These are phyloP conservation scores for Lachancea dasiensis DNA, from an alignment of 805 yeast species.

Conservation along the genomic window DNA sequence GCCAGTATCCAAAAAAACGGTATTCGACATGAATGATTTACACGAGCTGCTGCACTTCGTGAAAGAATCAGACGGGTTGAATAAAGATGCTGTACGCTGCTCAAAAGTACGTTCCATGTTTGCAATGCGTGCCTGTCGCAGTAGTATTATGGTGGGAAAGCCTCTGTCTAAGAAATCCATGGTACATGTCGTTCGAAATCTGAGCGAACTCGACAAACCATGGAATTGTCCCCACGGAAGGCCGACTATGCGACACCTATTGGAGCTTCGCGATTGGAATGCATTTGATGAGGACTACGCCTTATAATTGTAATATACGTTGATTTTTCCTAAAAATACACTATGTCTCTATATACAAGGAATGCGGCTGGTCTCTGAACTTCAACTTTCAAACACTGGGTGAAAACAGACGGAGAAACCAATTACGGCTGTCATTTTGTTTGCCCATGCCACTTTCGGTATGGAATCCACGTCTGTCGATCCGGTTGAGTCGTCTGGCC, in stretches of 20 bases:
- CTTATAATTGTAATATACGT: background rate
- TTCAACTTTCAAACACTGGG: too few relatives aligned
- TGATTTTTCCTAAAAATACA: background rate
- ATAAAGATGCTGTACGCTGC: slow-evolving; percentile 40
- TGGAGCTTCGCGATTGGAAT: slow-evolving; percentile 48
- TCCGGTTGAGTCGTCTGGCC: slow-evolving; percentile 76
- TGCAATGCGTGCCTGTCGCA: slow-evolving; percentile 94
- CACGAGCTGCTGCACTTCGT: slow-evolving; percentile 69
- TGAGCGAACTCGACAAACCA: slow-evolving; percentile 76
- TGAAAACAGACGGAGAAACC: background rate
- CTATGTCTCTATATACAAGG: too few relatives aligned
- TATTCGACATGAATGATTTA: slow-evolving; percentile 61
- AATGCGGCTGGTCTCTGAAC: too few relatives aligned
- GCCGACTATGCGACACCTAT: slow-evolving; percentile 90
- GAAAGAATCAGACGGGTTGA: slow-evolving; percentile 48
- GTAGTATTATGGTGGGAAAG: slow-evolving; percentile 90
- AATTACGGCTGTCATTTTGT: background rate
- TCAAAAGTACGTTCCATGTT: slow-evolving; percentile 76
- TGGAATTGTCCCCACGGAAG: slow-evolving; percentile 98
- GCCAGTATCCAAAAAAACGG: slow-evolving; percentile 66
- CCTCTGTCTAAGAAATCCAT: slow-evolving; percentile 53
- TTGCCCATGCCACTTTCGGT: slow-evolving; percentile 5
- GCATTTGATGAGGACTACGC: slow-evolving; percentile 42
- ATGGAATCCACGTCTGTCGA: slow-evolving; percentile 51
- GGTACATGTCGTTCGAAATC: slow-evolving; percentile 59